Conservation (phyloP, 257 asterid genomes). For the Ajuga chamaepitys region DNA sequence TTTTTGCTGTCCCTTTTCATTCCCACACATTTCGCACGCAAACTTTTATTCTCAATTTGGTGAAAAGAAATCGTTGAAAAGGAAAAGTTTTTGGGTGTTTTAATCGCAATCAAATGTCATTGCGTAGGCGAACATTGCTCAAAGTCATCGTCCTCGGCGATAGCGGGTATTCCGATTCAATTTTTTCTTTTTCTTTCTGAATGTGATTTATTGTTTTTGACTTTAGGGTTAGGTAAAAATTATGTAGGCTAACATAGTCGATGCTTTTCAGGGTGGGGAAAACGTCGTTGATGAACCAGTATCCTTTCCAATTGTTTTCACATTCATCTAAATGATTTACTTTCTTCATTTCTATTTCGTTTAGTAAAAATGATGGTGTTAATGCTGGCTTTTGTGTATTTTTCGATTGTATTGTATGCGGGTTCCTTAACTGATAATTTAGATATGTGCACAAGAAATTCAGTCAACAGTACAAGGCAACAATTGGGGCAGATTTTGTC, state of each 20-base stretch:
- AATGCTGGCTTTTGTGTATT: background rate
- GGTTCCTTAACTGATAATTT: constrained; percentile 33
- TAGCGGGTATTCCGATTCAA: constrained; percentile 60
- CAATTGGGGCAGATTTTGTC: constrained; percentile 98
- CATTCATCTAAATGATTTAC: constrained; percentile 3
- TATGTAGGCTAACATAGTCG: background rate
- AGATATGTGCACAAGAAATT: constrained; percentile 94
- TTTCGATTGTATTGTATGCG: constrained; percentile 1
- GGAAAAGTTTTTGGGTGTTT: constrained; percentile 1
- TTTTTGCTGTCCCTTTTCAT: constrained; percentile 20
- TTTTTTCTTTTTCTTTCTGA: background rate
- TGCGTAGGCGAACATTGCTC: constrained; percentile 88
- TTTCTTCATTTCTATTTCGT: background rate
- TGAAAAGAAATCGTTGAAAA: background rate
- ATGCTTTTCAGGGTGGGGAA: constrained; percentile 79
- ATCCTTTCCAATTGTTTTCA: constrained; percentile 28
- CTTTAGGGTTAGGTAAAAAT: constrained; percentile 16
- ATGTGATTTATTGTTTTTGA: background rate
- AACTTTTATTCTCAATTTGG: constrained; percentile 1
- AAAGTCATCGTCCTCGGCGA: constrained; percentile 99
- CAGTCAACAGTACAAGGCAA: constrained; percentile 95
- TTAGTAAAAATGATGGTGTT: background rate
- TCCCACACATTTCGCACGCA: constrained; percentile 3
- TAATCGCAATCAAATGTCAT: constrained; percentile 51
- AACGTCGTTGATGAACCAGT: constrained; percentile 98